Base-by-base conservation (phyloP, 2,329 filamentous ascomycete species). In the Exophiala xenobiotica region DNA sequence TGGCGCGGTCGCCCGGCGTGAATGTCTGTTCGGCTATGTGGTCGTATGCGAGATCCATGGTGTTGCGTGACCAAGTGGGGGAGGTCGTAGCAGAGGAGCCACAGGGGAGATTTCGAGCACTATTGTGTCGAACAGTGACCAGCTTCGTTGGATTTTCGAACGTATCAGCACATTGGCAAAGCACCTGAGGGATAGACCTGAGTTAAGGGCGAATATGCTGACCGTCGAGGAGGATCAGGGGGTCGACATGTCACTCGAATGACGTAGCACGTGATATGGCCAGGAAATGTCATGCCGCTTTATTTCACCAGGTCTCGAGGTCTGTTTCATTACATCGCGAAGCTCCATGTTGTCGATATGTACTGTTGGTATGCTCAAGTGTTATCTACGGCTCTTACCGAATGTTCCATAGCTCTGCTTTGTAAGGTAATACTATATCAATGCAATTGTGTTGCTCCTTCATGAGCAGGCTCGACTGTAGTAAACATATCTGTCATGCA, bases 1-100 rank as follows among this genome's bases (percentile, higher is more conserved):
- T 56, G 42, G 62, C 54, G 23, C 61, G 66, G 51, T 84, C 77
- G 63, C 82, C 79, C 31, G 81, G 77, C 56, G 68, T 57, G 61
- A 88, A 79, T 45, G 83, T 80, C 68, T 93, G 86, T 74, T 96
- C 90, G 68, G 90, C 85, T 64, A 97, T 95, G 70, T 96, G 90
- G 67, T 99, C 93, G 79, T 97, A 99, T 38, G 91, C 91, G 66
- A 95, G 79, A 81, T 99, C 93, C 93, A 99, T 97, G 49, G 19
- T 40, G 46, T 33, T 24, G 11, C 12, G 12, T 40, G 29, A 39
- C 12, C 8, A 11, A 33, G 18, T 22, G 39, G 42, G 33, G 23
- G 8, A 40, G 33, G 38, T 6, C 38, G 14, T 11, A n/a, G 8
- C 8, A 20, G 16, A 40, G 20, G 18, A n/a, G n/a, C n/a, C n/a